These are phyloP conservation scores for Globisporangium viniferum DNA, from an alignment of 352 stramenopile genomes.

Conservation along the genomic window DNA sequence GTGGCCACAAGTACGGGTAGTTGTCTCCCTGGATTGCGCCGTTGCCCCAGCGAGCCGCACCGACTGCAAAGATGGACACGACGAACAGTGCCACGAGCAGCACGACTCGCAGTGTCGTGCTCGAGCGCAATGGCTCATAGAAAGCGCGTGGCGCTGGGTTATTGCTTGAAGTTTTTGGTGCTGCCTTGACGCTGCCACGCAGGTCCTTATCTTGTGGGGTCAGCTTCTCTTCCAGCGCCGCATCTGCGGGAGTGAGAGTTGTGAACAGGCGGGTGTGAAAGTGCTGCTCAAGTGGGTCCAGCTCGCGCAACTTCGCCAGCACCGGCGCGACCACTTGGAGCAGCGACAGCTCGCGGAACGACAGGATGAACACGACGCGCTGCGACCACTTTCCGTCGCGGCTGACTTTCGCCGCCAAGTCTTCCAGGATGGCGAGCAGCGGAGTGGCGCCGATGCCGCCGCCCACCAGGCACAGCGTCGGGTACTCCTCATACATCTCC, in stretches of 20 bases:
- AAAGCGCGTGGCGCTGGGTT: constrained; percentile 24
- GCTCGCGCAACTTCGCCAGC: constrained; percentile 29
- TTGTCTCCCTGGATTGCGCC: constrained; percentile 46
- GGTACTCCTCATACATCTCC: constrained; percentile 45
- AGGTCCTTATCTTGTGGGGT: neutral
- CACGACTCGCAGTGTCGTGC: constrained; percentile 28
- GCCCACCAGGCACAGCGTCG: constrained; percentile 39
- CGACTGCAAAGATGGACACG: constrained; percentile 33
- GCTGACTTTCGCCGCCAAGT: constrained; percentile 30
- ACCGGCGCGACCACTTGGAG: constrained; percentile 27
- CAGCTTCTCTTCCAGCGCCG: neutral
- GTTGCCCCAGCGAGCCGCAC: constrained; percentile 41
- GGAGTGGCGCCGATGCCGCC: constrained; percentile 49
- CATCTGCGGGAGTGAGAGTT: constrained; percentile 24
- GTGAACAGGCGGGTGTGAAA: constrained; percentile 33
- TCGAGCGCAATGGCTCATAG: constrained; percentile 55
- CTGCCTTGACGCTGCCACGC: constrained; percentile 13
- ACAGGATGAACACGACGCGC: constrained; percentile 37
- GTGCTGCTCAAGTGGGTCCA: constrained; percentile 35
- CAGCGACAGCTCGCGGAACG: constrained; percentile 39
- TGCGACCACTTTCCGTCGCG: constrained; percentile 34
- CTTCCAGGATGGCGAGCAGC: constrained; percentile 43
- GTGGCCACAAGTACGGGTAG: constrained; percentile 44
- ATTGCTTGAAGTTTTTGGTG: constrained; percentile 1
- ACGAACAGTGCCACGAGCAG: constrained; percentile 40